Conservation (phyloP, 306 rosid genomes). For the Medicago arabica region DNA sequence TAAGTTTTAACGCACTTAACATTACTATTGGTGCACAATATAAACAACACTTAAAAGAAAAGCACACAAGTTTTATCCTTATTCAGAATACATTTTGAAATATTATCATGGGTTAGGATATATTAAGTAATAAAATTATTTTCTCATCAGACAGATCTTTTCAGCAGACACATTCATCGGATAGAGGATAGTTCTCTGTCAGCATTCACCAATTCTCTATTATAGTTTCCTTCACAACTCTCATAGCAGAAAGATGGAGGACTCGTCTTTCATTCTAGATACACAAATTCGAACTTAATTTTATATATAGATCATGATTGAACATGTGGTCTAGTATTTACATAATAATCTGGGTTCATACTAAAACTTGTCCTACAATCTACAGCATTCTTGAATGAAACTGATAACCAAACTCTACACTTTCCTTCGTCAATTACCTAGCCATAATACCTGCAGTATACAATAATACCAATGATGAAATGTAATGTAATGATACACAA, state of each 20-base stretch:
- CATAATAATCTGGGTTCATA: background rate
- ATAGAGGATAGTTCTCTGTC: background rate
- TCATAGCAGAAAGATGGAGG: background rate
- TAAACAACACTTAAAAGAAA: too few relatives aligned
- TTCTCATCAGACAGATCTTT: background rate
- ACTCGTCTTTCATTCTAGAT: background rate
- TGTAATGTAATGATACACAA: conserved; percentile 3
- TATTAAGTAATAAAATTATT: background rate
- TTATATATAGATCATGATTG: background rate
- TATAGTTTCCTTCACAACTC: background rate
- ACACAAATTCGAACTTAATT: conserved; percentile 13
- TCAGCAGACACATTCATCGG: background rate
- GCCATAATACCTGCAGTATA: conserved; percentile 42
- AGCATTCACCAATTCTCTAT: background rate
- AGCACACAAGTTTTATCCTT: too few relatives aligned
- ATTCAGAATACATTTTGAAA: too few relatives aligned
- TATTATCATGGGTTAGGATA: background rate
- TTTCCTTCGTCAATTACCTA: conserved; percentile 5
- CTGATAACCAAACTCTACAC: conserved; percentile 22
- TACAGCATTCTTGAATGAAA: conserved; percentile 39
- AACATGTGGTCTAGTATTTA: conserved; percentile 15
- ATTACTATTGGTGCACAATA: too few relatives aligned
- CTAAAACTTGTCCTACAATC: conserved; percentile 2
- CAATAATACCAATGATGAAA: conserved; percentile 12
- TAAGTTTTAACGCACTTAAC: too few relatives aligned